These are phyloP conservation scores for Neurospora sp. DNA, from an alignment of 495 filamentous ascomycete species.

Conservation along the genomic window DNA sequence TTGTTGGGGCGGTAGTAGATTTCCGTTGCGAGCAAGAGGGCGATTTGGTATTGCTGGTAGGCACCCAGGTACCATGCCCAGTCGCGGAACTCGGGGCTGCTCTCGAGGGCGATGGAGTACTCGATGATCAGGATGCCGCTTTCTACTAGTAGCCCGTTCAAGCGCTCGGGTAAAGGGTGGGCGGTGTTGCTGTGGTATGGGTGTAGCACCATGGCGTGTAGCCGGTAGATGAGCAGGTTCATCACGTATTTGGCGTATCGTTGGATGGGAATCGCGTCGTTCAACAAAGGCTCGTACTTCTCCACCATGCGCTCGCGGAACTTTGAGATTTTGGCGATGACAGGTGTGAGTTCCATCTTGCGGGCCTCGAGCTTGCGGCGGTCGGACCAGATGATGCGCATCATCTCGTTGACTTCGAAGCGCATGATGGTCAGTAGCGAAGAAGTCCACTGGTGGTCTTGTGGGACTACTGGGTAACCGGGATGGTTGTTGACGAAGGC, in stretches of 20 bases:
- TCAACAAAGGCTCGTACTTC: slow-evolving; percentile 48
- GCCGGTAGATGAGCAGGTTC: slow-evolving; percentile 46
- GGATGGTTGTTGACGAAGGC: slow-evolving; percentile 34
- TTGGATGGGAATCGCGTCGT: slow-evolving; percentile 48
- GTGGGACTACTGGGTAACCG: slow-evolving; percentile 27
- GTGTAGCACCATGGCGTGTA: slow-evolving; percentile 56
- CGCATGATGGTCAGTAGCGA: slow-evolving; percentile 54
- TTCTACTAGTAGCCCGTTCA: slow-evolving; percentile 38
- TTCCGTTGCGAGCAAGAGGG: slow-evolving; percentile 42
- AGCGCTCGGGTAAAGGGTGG: slow-evolving; percentile 36
- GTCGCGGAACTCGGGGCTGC: slow-evolving; percentile 34
- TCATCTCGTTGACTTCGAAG: slow-evolving; percentile 65
- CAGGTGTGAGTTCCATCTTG: slow-evolving; percentile 44
- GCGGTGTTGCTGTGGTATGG: slow-evolving; percentile 49
- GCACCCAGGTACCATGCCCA: slow-evolving; percentile 50
- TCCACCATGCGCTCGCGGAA: slow-evolving; percentile 48
- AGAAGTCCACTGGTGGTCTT: slow-evolving; percentile 50
- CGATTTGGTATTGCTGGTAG: slow-evolving; percentile 45
- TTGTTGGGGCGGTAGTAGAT: slow-evolving; percentile 46
- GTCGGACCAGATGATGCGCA: slow-evolving; percentile 53
- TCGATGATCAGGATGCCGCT: slow-evolving; percentile 47
- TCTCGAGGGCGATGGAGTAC: slow-evolving; percentile 49
- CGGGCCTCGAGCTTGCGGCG: slow-evolving; percentile 49
- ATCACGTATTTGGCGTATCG: slow-evolving; percentile 49
- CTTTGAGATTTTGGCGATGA: slow-evolving; percentile 51